Conservation (phyloP, 768 basidiomycete genomes). For the Mycena belliarum region DNA sequence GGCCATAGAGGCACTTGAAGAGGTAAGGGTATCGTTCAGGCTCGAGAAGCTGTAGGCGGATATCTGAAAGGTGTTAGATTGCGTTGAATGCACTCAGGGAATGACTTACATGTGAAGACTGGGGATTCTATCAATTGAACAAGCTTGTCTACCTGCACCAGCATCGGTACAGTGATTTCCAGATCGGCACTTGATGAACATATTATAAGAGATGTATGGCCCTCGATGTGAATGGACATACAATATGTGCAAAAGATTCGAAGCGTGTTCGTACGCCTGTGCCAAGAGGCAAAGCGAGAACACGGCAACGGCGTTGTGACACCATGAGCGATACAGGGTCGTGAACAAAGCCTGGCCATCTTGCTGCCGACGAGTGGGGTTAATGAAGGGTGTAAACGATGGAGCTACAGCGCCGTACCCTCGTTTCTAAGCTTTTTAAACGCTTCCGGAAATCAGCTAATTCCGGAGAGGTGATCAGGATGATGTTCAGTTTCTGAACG, state of each 20-base stretch:
- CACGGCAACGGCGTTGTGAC: constrained; percentile 95
- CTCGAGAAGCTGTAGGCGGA: constrained; percentile 92
- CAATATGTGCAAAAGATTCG: constrained; percentile 95
- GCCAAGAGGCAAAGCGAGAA: constrained; percentile 96
- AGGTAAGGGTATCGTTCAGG: constrained; percentile 95
- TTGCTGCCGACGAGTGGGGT: constrained; percentile 50
- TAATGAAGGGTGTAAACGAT: neutral
- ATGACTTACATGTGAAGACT: constrained; percentile 87
- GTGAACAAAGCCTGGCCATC: constrained; percentile 96
- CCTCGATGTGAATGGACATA: constrained; percentile 31
- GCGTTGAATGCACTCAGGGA: neutral
- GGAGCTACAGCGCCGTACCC: constrained; percentile 50
- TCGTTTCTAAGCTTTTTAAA: constrained; percentile 89
- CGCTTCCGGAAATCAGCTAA: constrained; percentile 92
- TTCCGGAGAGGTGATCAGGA: constrained; percentile 94
- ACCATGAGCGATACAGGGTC: constrained; percentile 95
- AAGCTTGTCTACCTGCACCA: constrained; percentile 96
- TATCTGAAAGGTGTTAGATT: constrained; percentile 43
- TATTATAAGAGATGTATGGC: neutral
- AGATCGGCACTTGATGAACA: constrained; percentile 74
- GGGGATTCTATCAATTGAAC: constrained; percentile 98
- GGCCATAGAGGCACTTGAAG: constrained; percentile 96
- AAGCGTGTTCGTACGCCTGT: constrained; percentile 98
- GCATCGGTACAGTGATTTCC: constrained; percentile 91
- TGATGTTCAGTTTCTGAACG: constrained; percentile 95